A percentile compares a stretch with the other conserved stretches of the same genome.
phyloP scores from a whole-genome alignment of 78 protist species.

The Planoprotostelium fungivorum region DNA sequence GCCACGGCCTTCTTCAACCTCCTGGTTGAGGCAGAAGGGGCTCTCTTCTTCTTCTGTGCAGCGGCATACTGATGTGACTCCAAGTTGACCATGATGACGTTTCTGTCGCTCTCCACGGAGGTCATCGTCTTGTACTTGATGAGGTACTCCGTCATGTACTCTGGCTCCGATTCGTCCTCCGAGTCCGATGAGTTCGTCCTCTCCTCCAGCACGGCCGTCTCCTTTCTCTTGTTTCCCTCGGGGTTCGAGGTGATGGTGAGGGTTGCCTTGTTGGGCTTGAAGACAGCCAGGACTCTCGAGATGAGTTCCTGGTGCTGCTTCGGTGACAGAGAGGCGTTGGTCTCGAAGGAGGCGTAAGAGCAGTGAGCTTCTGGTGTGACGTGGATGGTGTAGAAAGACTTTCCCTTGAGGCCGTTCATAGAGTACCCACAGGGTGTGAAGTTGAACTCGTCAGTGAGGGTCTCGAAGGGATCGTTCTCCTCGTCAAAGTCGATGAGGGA shows the following conservation, averaged over 20 bases:
- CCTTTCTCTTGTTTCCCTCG: not conserved
- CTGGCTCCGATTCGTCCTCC: not conserved
- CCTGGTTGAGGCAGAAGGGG: not conserved
- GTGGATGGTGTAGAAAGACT: conserved; percentile 57
- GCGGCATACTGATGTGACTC: not conserved
- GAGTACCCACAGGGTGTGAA: conserved; percentile 96
- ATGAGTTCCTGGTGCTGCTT: conserved; percentile 25
- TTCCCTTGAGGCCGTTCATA: conserved; percentile 76
- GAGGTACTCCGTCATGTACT: not conserved
- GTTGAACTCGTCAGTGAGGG: conserved; percentile 52
- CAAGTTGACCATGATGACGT: not conserved
- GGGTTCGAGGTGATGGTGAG: conserved; percentile 1
- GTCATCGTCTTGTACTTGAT: not conserved
- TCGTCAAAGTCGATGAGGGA: conserved; percentile 30
- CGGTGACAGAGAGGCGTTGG: conserved; percentile 29
- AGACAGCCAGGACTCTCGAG: conserved; percentile 27
- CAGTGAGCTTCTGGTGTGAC: conserved; percentile 65
- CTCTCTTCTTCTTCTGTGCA: not conserved
- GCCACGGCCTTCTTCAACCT: not conserved
- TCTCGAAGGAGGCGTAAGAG: conserved; percentile 56
- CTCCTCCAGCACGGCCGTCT: not conserved
- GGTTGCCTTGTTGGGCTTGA: conserved; percentile 27
- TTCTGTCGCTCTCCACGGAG: not conserved
- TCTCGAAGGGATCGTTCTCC: conserved; percentile 19
- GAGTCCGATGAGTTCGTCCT: not conserved